Evolutionary conservation across 2,329 filamentous ascomycete species (phyloP), one percentile per base, ranked within the genome.

Genomic region (Aspergillus novofumigatus): DNA sequence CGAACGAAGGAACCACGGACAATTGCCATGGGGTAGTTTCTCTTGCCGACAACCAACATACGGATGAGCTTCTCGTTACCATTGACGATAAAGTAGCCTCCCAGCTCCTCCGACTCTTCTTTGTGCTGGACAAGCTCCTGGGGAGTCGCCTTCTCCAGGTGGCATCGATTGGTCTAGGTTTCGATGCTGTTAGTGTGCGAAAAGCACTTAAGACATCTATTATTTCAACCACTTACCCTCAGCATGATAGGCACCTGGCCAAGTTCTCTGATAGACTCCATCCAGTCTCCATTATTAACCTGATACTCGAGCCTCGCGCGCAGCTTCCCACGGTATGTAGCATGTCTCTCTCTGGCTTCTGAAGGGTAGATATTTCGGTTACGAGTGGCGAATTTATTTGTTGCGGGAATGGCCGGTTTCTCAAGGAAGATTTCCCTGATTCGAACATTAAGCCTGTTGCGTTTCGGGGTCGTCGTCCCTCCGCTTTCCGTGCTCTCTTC

Each of bases 21-120:
- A 73, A 97, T 97, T 49, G 93, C 93, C 85, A 97, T 90, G 52
- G 94, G 93, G 70, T 91, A 97, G 75, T 99, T 99, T 69, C 94
- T 84, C 75, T 91, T 86, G 71, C 92, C 91, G 60, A 97, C 85
- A 62, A 96, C 87, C 61, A 99, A 82, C 80, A 97, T 86, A 70
- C 94, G 91, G 67, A 97, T 92, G 57, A 97, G 85, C 79, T 97
- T 97, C 75, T 99, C 94, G 69, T 92, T 96, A 63, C 94, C 94
- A 73, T 99, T 99, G 68, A 99, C 90, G 67, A 99, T 86, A 71
- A 97, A 99, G 75, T 97, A 99, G 48, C 94, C 94, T 41, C 94
- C 94, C 32, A 97, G 78, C 75, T 99, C 94, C 75, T 99, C 94
- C 0, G 92, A 90, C 75, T 99, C 94, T 77, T 99, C 94, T 72